Conservation (phyloP, 768 basidiomycete genomes). For the Tricholoma matsutake region DNA sequence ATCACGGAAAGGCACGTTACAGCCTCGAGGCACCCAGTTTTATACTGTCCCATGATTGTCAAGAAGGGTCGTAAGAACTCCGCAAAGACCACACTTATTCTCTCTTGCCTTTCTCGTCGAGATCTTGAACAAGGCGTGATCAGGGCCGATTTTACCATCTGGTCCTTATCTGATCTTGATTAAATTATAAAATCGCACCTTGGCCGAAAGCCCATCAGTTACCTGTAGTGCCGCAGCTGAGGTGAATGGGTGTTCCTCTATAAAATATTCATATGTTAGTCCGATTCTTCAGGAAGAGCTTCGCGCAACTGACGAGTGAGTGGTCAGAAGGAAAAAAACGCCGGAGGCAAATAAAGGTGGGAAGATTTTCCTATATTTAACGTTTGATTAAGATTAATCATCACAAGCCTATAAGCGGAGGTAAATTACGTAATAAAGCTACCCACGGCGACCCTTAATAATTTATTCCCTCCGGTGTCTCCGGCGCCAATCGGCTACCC, state of each 20-base stretch:
- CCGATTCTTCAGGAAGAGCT: background rate
- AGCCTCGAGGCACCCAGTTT: conserved; percentile 22
- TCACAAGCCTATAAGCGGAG: conserved; percentile 14
- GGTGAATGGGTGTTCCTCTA: no score
- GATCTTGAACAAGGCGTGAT: conserved; percentile 11
- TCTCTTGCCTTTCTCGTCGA: conserved; percentile 16
- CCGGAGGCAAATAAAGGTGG: conserved; percentile 2
- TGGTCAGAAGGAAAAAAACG: background rate
- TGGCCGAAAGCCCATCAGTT: conserved; percentile 10
- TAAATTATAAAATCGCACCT: conserved; percentile 14
- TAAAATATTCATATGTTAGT: background rate
- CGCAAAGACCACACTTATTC: conserved; percentile 15
- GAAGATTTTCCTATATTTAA: conserved; percentile 11
- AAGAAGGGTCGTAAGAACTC: conserved; percentile 17
- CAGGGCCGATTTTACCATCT: conserved; percentile 8
- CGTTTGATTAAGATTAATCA: conserved; percentile 3
- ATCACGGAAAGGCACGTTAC: conserved; percentile 18
- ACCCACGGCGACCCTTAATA: conserved; percentile 12
- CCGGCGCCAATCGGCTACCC: background rate
- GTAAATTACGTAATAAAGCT: conserved; percentile 10
- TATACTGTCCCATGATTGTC: conserved; percentile 21
- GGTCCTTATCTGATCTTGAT: conserved; percentile 18
- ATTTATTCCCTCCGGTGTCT: conserved; percentile 10
- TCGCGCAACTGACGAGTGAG: background rate
- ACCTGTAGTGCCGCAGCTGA: background rate